A percentile compares a stretch with the other conserved stretches of the same genome.
phyloP scores from a whole-genome alignment of 148 eudicot species.

The Hydrangea macrophylla region DNA sequence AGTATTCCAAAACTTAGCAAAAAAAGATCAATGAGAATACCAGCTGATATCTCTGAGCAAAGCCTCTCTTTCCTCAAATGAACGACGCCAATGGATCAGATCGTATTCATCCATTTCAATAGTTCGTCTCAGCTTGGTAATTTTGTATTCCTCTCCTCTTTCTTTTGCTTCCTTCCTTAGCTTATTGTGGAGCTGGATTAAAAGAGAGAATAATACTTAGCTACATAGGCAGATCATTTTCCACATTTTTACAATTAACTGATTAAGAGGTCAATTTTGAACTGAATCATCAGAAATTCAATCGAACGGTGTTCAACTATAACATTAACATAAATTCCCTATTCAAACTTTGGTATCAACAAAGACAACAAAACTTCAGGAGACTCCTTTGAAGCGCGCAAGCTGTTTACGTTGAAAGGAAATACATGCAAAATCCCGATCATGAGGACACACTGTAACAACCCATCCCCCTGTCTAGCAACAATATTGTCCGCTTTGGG shows the following conservation, averaged over 20 bases:
- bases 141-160: slow-evolving; percentile 68
- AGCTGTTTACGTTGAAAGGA: background rate
- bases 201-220: slow-evolving; percentile 19
- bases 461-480: too few species aligned
- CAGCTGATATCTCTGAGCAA: slow-evolving; percentile 90
- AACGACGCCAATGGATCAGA: slow-evolving; percentile 88
- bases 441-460: slow-evolving; percentile 1
- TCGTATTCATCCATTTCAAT: slow-evolving; percentile 96
- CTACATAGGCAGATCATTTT: background rate
- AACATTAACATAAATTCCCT: background rate
- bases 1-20: background rate
- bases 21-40: slow-evolving; percentile 31
- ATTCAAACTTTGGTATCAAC: background rate
- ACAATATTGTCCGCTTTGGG: too few species aligned
- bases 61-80: slow-evolving; percentile 98
- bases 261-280: background rate
- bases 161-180: slow-evolving; percentile 67
- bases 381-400: background rate
- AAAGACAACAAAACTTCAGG: background rate
- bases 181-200: slow-evolving; percentile 57
- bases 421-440: background rate
- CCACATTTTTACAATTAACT: background rate
- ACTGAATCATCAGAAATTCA: background rate
- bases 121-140: slow-evolving; percentile 62
- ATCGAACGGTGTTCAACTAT: background rate